Percentiles rank a stretch among this genome's conserved stretches.
Evolutionary conservation across 805 yeast genomes (phyloP).

Genomic region (Kluyveromyces nonfermentans): DNA sequence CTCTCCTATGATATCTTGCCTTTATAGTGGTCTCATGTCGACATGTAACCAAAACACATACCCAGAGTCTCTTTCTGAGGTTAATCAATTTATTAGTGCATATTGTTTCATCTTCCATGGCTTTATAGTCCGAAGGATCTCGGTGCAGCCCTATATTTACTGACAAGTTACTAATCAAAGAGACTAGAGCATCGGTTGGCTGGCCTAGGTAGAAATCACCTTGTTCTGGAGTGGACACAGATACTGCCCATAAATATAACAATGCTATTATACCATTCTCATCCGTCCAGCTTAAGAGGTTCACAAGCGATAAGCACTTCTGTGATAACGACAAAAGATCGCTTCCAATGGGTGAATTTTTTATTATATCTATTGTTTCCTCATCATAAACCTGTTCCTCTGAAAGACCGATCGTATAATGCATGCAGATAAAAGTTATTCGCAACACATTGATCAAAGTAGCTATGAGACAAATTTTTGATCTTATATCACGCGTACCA

Average conservation of each 20-base stretch:
- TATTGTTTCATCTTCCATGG: conserved; percentile 11
- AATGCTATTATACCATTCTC: conserved; percentile 25
- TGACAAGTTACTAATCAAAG: conserved; percentile 23
- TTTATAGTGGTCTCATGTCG: conserved; percentile 24
- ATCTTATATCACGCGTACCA: conserved; percentile 21
- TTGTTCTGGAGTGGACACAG: conserved; percentile 28
- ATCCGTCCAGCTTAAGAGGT: conserved; percentile 24
- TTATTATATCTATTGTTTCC: conserved; percentile 11
- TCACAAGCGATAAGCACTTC: conserved; percentile 21
- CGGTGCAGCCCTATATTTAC: conserved; percentile 27
- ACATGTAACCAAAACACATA: conserved; percentile 17
- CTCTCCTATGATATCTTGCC: conserved; percentile 21
- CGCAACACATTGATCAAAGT: conserved; percentile 21
- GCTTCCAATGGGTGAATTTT: conserved; percentile 20
- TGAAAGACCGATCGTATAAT: conserved; percentile 10
- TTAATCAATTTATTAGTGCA: conserved; percentile 17
- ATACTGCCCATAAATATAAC: conserved; percentile 27
- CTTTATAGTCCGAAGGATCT: conserved; percentile 25
- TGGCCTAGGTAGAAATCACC: conserved; percentile 28
- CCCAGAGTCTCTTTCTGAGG: conserved; percentile 26
- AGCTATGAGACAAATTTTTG: conserved; percentile 22
- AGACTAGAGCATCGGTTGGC: conserved; percentile 27
- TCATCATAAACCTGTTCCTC: conserved; percentile 7
- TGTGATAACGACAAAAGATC: conserved; percentile 22
- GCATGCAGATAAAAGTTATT: conserved; percentile 22